Base-by-base conservation (phyloP, 2,329 filamentous ascomycete genomes). In the Curvularia lunata region DNA sequence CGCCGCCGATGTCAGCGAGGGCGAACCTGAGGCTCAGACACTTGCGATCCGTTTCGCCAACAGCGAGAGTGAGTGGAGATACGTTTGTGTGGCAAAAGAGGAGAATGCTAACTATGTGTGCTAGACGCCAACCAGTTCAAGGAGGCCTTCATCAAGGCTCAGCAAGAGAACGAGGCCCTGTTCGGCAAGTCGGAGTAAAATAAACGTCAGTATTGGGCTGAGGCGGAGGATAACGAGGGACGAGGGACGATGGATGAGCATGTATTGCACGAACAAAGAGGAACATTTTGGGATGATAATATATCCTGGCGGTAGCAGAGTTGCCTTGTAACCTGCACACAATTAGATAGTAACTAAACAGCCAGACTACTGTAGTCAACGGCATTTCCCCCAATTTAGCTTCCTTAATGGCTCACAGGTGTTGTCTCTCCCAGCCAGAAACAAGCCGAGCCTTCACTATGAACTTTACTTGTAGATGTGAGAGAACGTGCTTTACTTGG, bases 11-110 rank as follows among this genome's bases (percentile, higher is more conserved):
- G 94, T 98, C 71, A 97, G 92, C 75, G 95, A 99, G 85, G 95
- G 95, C 62, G 94, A 97, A 83, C 91, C 95, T 64, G 95, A 99
- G 85, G 92, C 93, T 54, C 89, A 92, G 75, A 99, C 95, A 54
- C 86, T 99, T 73, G 95, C 95, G 66, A 98, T 99, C 73, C 92
- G 95, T 69, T 97, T 99, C 75, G 94, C 90, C 82, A 99, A 98
- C 85, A 89, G 91, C 69, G 95, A 99, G 78, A 98, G 92, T 97
- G 85, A 68, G 73, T 69, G 18, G 18, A 18, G 5, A 18, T 78
- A 90, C 85, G 42, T 25, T 16, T 41, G n/a, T n/a, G 18, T 3
- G 12, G 27, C 25, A 27, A 10, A 30, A 50, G 10, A 40, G 16
- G 27, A 38, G 43, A 72, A 76, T 67, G 79, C 68, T 65, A 64